Percentiles rank a stretch among this genome's conserved stretches.
These are phyloP conservation scores for Centella asiatica DNA, from an alignment of 129 eudicot species.

Conservation along the genomic window DNA sequence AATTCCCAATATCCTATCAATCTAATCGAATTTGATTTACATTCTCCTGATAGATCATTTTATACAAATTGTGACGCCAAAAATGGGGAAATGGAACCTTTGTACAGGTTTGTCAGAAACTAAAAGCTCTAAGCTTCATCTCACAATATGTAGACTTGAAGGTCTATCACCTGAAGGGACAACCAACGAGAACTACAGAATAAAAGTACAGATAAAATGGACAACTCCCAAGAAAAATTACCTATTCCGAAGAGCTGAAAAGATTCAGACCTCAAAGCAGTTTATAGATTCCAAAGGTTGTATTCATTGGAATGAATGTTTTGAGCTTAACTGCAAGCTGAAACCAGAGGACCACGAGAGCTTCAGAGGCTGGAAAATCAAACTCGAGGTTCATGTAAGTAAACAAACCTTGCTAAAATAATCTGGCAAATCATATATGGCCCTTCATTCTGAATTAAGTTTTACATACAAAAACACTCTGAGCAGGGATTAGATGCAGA, in stretches of 20 bases:
- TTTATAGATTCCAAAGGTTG: constrained; percentile 25
- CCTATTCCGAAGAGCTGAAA: constrained; percentile 24
- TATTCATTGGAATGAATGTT: constrained; percentile 42
- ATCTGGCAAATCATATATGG: neutral
- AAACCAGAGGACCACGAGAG: constrained; percentile 16
- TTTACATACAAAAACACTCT: neutral
- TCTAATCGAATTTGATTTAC: constrained; percentile 4
- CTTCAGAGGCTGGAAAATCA: constrained; percentile 31
- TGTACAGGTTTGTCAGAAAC: constrained; percentile 22
- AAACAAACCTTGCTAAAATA: constrained; percentile 4
- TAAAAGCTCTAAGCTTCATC: constrained; percentile 35
- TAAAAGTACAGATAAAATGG: constrained; percentile 34
- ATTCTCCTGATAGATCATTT: constrained; percentile 5
- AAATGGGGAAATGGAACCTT: constrained; percentile 41
- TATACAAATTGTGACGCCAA: constrained; percentile 8
- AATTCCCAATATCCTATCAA: constrained; percentile 7
- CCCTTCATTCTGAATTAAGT: neutral
- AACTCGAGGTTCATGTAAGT: constrained; percentile 42
- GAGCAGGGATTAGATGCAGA: constrained; percentile 37
- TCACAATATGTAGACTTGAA: constrained; percentile 40
- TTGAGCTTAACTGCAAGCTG: constrained; percentile 39
- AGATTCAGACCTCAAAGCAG: constrained; percentile 31
- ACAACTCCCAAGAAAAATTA: constrained; percentile 21
- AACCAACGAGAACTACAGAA: constrained; percentile 21
- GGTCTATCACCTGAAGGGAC: constrained; percentile 20